A percentile compares a stretch with the other conserved stretches of the same genome.
phyloP scores from a whole-genome alignment of 1,284 basidiomycete species.

The Ustilago loliicola region DNA sequence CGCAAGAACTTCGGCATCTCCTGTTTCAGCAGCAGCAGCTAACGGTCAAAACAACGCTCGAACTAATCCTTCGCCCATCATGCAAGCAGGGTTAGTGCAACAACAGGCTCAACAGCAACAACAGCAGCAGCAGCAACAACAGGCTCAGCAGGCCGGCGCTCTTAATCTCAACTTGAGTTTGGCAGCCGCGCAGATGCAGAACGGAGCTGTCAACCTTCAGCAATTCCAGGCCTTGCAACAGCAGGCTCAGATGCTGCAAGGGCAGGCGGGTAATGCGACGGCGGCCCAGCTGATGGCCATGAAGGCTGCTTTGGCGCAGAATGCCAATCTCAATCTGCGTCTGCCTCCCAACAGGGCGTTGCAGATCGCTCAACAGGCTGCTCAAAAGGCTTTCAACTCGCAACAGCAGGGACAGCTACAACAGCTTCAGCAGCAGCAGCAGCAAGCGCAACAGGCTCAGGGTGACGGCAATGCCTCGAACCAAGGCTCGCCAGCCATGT shows the following conservation, averaged over 20 bases:
- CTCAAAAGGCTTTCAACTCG: slow-evolving; percentile 46
- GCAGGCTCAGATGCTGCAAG: slow-evolving; percentile 48
- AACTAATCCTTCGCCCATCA: slow-evolving; percentile 45
- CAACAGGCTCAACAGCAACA: slow-evolving; percentile 25
- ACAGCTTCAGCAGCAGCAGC: slow-evolving; percentile 24
- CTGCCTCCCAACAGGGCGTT: slow-evolving; percentile 58
- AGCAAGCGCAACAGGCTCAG: slow-evolving; percentile 25
- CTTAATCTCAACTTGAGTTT: slow-evolving; percentile 47
- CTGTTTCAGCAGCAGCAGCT: slow-evolving; percentile 39
- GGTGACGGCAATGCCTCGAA: slow-evolving; percentile 39
- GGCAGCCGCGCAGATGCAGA: slow-evolving; percentile 49
- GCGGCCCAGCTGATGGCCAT: slow-evolving; percentile 60
- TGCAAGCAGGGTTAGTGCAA: slow-evolving; percentile 51
- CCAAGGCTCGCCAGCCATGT: slow-evolving; percentile 51
- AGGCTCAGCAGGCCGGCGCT: slow-evolving; percentile 24
- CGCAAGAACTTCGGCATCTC: slow-evolving; percentile 43
- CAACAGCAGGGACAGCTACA: slow-evolving; percentile 31
- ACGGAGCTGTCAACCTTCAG: slow-evolving; percentile 32
- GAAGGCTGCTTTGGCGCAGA: slow-evolving; percentile 57
- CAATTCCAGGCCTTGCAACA: slow-evolving; percentile 50
- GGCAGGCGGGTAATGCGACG: slow-evolving; percentile 33
- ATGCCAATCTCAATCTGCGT: slow-evolving; percentile 53
- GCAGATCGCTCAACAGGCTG: slow-evolving; percentile 57
- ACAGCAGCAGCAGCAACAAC: slow-evolving; percentile 20
- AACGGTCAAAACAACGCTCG: slow-evolving; percentile 48